phyloP scores from a whole-genome alignment of 768 basidiomycete species.

The Pisolithus orientalis region DNA sequence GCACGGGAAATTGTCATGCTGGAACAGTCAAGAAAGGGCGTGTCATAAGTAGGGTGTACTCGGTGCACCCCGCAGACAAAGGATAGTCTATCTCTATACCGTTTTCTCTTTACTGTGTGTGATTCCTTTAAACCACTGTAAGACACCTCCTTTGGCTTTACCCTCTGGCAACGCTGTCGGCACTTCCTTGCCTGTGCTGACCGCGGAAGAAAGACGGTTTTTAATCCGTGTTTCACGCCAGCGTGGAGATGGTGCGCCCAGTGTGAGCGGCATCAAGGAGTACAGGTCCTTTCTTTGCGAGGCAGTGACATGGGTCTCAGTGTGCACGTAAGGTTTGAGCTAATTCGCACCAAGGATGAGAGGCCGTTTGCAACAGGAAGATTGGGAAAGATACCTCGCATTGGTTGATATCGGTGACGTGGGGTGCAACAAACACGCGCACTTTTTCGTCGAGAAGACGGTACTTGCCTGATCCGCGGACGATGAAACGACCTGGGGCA shows the following conservation, averaged over 20 bases:
- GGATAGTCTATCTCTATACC: too few relatives aligned
- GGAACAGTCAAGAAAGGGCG: too few relatives aligned
- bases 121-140: not conserved
- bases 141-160: not conserved
- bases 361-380: not conserved
- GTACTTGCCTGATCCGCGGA: conserved; percentile 74
- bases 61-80: too few relatives aligned
- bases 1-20: too few relatives aligned
- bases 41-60: too few relatives aligned
- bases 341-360: not conserved
- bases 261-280: conserved; percentile 18
- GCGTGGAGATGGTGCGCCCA: conserved; percentile 6
- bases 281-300: conserved; percentile 22
- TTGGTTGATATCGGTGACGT: conserved; percentile 51
- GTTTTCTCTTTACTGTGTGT: not conserved
- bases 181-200: not conserved
- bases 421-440: conserved; percentile 78
- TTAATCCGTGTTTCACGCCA: not conserved
- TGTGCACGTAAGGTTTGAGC: conserved; percentile 26
- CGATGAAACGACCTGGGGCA: conserved; percentile 80
- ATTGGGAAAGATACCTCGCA: conserved; percentile 42
- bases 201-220: not conserved
- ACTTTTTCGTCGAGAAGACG: conserved; percentile 78
- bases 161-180: not conserved
- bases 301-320: conserved; percentile 14